These are phyloP conservation scores for Chytriomyces confervae DNA, from an alignment of 192 early-diverging fungal genomes.

Conservation along the genomic window DNA sequence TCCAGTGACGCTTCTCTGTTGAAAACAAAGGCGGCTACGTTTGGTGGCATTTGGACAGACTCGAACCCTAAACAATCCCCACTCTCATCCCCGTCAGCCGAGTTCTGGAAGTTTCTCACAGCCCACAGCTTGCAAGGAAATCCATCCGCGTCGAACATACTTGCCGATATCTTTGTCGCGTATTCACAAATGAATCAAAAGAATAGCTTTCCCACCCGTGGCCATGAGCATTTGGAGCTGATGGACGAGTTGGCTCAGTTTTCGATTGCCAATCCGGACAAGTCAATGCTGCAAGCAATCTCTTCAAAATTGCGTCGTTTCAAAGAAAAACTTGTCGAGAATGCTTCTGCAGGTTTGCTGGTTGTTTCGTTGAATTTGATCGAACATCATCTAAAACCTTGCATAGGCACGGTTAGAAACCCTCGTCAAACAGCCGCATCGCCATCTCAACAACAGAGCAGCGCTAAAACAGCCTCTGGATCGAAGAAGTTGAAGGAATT, in stretches of 20 bases:
- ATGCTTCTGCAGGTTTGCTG: neutral
- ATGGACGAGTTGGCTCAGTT: neutral
- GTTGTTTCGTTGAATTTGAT: conserved; percentile 5
- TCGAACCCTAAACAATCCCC: neutral
- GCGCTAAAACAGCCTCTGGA: neutral
- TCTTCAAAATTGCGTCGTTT: neutral
- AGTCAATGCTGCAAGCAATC: neutral
- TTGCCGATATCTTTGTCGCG: conserved; percentile 17
- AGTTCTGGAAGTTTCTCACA: conserved; percentile 5
- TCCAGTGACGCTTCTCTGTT: neutral
- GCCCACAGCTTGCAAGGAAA: neutral
- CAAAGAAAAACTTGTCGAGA: neutral
- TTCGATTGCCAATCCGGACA: neutral
- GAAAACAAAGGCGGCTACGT: neutral
- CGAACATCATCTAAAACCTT: neutral
- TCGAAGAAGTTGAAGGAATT: neutral
- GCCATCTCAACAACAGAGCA: too few relatives aligned
- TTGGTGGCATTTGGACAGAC: conserved; percentile 4
- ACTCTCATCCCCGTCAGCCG: neutral
- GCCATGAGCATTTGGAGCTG: too few relatives aligned
- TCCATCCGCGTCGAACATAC: conserved; percentile 6
- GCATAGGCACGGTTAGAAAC: neutral
- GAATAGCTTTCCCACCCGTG: neutral
- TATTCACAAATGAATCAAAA: neutral
- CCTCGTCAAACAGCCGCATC: neutral